Conservation (phyloP, 768 basidiomycete genomes). For the Termitomyces sp. region DNA sequence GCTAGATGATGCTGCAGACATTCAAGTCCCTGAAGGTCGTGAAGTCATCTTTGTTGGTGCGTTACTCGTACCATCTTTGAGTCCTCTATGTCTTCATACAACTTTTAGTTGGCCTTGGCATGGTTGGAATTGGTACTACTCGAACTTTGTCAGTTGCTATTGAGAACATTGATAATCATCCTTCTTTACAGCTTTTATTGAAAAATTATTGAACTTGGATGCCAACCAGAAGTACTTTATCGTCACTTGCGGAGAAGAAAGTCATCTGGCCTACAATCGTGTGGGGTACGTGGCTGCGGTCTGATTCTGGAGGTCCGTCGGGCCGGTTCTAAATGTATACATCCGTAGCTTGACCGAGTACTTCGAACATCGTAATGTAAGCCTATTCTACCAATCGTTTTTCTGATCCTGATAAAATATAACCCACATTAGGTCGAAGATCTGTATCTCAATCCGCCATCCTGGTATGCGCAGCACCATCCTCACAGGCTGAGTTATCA, state of each 20-base stretch:
- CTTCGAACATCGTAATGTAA: conserved; percentile 3
- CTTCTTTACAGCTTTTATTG: conserved; percentile 50
- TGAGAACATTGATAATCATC: background rate
- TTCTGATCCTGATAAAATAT: background rate
- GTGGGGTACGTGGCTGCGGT: conserved; percentile 27
- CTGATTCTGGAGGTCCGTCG: background rate
- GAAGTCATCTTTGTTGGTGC: conserved; percentile 3
- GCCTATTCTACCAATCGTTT: background rate
- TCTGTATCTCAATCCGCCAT: conserved; percentile 49
- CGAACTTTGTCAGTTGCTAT: background rate
- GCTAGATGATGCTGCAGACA: background rate
- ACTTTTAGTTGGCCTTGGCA: conserved; percentile 44
- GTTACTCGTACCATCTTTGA: background rate
- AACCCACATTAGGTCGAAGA: conserved; percentile 33
- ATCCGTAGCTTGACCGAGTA: background rate
- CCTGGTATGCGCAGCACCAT: conserved; percentile 57
- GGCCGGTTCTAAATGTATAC: background rate
- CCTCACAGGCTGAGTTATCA: conserved; percentile 50
- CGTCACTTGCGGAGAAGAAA: conserved; percentile 56
- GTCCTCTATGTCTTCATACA: background rate
- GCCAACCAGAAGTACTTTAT: conserved; percentile 38
- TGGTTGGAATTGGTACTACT: conserved; percentile 51
- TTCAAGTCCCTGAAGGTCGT: background rate
- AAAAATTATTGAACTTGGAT: conserved; percentile 59
- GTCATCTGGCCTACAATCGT: conserved; percentile 50